Evolutionary conservation across 2,329 filamentous ascomycete species (phyloP).

Genomic region (Rugonectria rugulosa): DNA sequence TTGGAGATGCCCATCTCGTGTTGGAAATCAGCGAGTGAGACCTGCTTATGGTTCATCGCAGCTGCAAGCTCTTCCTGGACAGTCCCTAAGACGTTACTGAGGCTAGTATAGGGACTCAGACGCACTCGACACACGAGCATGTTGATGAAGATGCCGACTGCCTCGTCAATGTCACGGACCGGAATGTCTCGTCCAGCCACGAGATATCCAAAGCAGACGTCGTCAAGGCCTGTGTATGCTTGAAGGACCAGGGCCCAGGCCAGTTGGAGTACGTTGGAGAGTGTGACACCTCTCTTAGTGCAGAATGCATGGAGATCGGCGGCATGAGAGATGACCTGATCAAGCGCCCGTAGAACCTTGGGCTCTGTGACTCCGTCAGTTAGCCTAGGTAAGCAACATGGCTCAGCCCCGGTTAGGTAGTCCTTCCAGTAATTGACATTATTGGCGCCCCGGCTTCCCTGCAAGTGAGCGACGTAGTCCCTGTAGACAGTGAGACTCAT

Average conservation of each 20-base stretch:
- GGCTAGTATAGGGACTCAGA: conserved; percentile 12
- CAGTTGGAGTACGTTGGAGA: conserved; percentile 23
- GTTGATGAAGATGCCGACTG: conserved; percentile 28
- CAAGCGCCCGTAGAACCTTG: conserved; percentile 15
- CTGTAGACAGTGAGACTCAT: conserved; percentile 15
- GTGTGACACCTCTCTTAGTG: conserved; percentile 11
- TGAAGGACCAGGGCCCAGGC: conserved; percentile 26
- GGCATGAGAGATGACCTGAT: conserved; percentile 5
- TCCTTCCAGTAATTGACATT: conserved; percentile 23
- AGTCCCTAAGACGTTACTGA: background rate
- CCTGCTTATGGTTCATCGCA: conserved; percentile 19
- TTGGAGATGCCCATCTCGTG: conserved; percentile 1
- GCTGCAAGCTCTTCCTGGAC: conserved; percentile 11
- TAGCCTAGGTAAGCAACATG: conserved; percentile 9
- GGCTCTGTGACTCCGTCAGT: background rate
- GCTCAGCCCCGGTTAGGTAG: background rate
- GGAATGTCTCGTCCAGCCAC: conserved; percentile 26
- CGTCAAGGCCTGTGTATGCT: conserved; percentile 20
- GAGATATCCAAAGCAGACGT: conserved; percentile 26
- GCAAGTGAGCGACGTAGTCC: conserved; percentile 24
- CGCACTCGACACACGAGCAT: conserved; percentile 18
- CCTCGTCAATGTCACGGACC: conserved; percentile 17
- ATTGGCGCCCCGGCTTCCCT: background rate
- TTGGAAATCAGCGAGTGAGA: conserved; percentile 21
- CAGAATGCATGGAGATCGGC: conserved; percentile 10